phyloP scores from a whole-genome alignment of 768 basidiomycete genomes.

The Hortiboletus campestris region DNA sequence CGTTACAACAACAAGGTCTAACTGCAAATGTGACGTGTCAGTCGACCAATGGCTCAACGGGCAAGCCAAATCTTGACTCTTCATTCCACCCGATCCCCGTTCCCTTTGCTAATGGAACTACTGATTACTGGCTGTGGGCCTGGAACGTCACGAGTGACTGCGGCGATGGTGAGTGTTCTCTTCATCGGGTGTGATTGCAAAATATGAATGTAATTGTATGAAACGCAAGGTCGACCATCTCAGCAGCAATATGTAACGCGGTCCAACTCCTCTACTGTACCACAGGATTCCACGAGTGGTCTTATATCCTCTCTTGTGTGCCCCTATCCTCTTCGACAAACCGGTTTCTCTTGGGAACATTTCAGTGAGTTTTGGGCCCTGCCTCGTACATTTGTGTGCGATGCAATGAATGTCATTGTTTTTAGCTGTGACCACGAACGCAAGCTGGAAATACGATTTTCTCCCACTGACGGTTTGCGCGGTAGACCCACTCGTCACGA shows the following conservation, averaged over 20 bases:
- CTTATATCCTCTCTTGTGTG: constrained; percentile 2
- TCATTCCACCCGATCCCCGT: background rate
- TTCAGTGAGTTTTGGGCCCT: background rate
- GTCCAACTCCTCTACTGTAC: background rate
- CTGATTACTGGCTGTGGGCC: constrained; percentile 4
- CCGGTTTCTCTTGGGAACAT: background rate
- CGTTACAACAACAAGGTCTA: constrained; percentile 17
- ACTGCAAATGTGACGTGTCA: constrained; percentile 12
- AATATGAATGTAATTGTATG: background rate
- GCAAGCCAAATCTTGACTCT: background rate
- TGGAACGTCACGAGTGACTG: constrained; percentile 1
- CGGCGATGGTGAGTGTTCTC: background rate
- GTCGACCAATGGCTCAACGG: background rate
- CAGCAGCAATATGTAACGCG: constrained; percentile 1
- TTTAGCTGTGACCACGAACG: background rate
- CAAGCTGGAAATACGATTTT: constrained; percentile 15
- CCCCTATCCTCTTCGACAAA: constrained; percentile 3
- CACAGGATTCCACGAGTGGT: background rate
- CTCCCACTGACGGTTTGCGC: constrained; percentile 7
- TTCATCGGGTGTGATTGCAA: background rate
- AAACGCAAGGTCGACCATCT: background rate
- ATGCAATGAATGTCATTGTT: background rate
- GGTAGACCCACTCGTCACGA: constrained; percentile 9
- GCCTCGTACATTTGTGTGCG: background rate
- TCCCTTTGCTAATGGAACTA: background rate